Evolutionary conservation across 108 stramenopile genomes (phyloP), one percentile per base, ranked within the genome.

Genomic region (Cyclostephanos tholiformis): DNA sequence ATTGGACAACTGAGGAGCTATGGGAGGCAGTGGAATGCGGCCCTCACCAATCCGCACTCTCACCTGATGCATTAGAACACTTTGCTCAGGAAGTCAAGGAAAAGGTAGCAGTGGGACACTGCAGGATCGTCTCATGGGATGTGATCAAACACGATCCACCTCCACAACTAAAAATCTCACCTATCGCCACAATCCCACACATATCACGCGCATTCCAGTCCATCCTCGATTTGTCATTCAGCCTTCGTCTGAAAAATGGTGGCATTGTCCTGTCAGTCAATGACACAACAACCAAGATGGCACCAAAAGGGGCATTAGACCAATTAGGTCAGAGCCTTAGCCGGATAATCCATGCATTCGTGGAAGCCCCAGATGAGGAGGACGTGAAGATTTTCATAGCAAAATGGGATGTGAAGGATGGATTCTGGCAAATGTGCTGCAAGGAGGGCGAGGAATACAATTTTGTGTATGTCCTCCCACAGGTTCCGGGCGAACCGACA

Each of bases 401-500:
- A 10, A 77, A 71, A 38, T 71, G 27, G 50, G 69, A n/a, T n/a
- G n/a, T n/a, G n/a, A n/a, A n/a, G n/a, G n/a, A n/a, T n/a, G n/a
- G n/a, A n/a, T n/a, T n/a, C 41, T 77, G 76, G 76, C 7, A 62
- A 19, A 9, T 77, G 41, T 44, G 55, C 4, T 70, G 69, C 35
- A 14, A 25, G 30, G 51, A 30, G 0, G 76, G 76, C 29, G 58
- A 65, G 2, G 69, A 77, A 27, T 77, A 62, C 61, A 77, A 77
- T 38, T 77, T 77, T 50, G 61, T 62, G 17, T 77, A 77, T 17
- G 76, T 77, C 22, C 60, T 77, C n/a, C 76, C 76, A 3, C 57
- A 46, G 77, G 81, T 77, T 0, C 79, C 77, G 85, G 39, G 25
- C 13, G 69, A 79, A 27, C 72, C 69, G 1, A 83, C 86, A 17